Evolutionary conservation across 2,329 filamentous ascomycete species (phyloP).

Genomic region (Ophiocordyceps camponoti-floridani): DNA sequence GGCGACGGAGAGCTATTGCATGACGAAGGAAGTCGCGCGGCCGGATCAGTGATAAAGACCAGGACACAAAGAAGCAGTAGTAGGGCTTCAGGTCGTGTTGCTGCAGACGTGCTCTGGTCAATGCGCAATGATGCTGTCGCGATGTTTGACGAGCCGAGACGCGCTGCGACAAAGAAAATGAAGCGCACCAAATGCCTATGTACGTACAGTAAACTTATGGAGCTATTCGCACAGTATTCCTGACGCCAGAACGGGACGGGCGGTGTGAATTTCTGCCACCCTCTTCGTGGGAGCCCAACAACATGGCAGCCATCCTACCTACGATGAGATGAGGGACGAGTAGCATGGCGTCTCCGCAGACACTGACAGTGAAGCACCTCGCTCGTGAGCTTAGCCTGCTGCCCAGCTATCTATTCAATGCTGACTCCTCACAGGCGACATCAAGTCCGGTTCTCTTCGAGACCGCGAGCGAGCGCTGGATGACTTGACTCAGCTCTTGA

Average conservation of each 20-base stretch:
- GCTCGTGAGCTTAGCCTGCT: constrained; percentile 9
- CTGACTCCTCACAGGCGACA: constrained; percentile 11
- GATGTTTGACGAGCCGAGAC: constrained; percentile 6
- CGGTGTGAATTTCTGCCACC: constrained; percentile 18
- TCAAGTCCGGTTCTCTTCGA: constrained; percentile 16
- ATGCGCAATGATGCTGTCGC: constrained; percentile 1
- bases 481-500: constrained; percentile 20
- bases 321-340: background rate
- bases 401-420: background rate
- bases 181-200: background rate
- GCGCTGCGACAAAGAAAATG: constrained; percentile 2
- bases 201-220: background rate
- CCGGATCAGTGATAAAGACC: background rate
- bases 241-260: constrained; percentile 4
- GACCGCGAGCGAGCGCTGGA: constrained; percentile 22
- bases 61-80: background rate
- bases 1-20: constrained; percentile 26
- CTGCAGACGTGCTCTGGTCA: background rate
- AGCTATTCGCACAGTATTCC: background rate
- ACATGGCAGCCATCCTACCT: background rate
- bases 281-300: background rate
- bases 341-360: constrained; percentile 15
- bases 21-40: constrained; percentile 10
- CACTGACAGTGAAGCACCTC: constrained; percentile 15
- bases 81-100: background rate